A percentile compares a stretch with the other conserved stretches of the same genome.
These are phyloP conservation scores for Condylostoma magnum DNA, from an alignment of 169 alveolate species.

Conservation along the genomic window DNA sequence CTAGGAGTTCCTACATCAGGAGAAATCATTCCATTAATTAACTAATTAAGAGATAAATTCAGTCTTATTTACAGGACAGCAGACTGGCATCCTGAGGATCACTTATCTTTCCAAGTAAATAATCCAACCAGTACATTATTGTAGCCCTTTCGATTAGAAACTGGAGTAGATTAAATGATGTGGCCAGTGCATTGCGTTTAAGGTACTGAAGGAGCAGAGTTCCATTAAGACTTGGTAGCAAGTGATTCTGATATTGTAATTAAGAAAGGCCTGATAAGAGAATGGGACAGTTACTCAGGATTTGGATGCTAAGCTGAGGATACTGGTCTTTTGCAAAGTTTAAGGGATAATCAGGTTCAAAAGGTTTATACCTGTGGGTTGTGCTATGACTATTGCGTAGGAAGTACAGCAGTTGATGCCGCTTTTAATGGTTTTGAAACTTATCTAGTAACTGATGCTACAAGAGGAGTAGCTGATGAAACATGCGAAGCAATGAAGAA, in stretches of 20 bases:
- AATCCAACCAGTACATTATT: conserved; percentile 50
- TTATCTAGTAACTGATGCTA: conserved; percentile 50
- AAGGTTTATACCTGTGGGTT: conserved; percentile 58
- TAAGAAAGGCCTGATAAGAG: conserved; percentile 43
- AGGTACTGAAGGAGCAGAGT: conserved; percentile 60
- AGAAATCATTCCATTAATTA: conserved; percentile 53
- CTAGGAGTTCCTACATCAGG: conserved; percentile 48
- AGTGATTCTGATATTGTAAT: conserved; percentile 36
- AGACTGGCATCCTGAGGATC: conserved; percentile 71
- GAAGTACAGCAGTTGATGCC: conserved; percentile 68
- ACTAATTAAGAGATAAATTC: conserved; percentile 44
- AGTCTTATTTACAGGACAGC: conserved; percentile 37
- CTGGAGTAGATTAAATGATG: conserved; percentile 39
- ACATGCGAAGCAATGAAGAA: conserved; percentile 32
- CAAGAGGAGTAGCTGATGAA: conserved; percentile 44
- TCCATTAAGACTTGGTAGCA: conserved; percentile 44
- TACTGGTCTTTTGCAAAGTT: conserved; percentile 36
- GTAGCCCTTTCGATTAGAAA: conserved; percentile 12
- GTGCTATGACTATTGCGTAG: conserved; percentile 78
- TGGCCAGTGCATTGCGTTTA: conserved; percentile 78
- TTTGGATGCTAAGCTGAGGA: conserved; percentile 60
- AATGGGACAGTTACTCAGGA: conserved; percentile 63
- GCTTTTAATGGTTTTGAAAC: conserved; percentile 55
- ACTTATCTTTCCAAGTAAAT: conserved; percentile 47
- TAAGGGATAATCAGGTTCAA: conserved; percentile 25